These are phyloP conservation scores for Cordia subcordata DNA, from an alignment of 257 asterid genomes.

Conservation along the genomic window DNA sequence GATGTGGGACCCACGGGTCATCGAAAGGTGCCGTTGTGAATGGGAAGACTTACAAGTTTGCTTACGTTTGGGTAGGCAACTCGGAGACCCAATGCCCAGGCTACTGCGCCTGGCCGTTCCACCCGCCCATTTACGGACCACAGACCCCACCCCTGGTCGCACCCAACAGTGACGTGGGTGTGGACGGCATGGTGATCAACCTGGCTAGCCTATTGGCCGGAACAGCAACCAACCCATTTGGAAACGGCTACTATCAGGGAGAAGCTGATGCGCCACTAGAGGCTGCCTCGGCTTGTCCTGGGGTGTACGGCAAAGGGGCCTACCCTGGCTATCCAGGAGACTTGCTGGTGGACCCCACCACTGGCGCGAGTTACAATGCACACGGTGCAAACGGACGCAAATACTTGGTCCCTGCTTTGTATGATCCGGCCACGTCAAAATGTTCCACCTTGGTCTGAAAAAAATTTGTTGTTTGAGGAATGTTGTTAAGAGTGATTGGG, in stretches of 20 bases:
- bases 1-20: slow-evolving; percentile 63
- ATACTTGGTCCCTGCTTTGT: slow-evolving; percentile 61
- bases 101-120: slow-evolving; percentile 71
- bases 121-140: slow-evolving; percentile 79
- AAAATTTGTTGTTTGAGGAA: background rate
- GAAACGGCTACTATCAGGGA: slow-evolving; percentile 68
- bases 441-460: slow-evolving; percentile 68
- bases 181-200: slow-evolving; percentile 54
- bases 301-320: slow-evolving; percentile 70
- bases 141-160: slow-evolving; percentile 58
- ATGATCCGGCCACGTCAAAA: slow-evolving; percentile 49
- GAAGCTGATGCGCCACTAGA: slow-evolving; percentile 57
- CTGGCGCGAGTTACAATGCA: slow-evolving; percentile 79
- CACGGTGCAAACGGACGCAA: slow-evolving; percentile 54
- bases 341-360: slow-evolving; percentile 46
- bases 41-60: slow-evolving; percentile 42
- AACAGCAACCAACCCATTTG: slow-evolving; percentile 68
- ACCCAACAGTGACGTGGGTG: slow-evolving; percentile 68
- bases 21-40: slow-evolving; percentile 16
- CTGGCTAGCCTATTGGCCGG: slow-evolving; percentile 60
- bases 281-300: slow-evolving; percentile 74
- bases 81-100: slow-evolving; percentile 61
- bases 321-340: slow-evolving; percentile 79
- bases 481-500: background rate
- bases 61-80: slow-evolving; percentile 73